Percentiles rank a stretch among this genome's conserved stretches.
Evolutionary conservation across 176 grass and related monocot species (phyloP).

Genomic region (Rhynchospora breviuscula): DNA sequence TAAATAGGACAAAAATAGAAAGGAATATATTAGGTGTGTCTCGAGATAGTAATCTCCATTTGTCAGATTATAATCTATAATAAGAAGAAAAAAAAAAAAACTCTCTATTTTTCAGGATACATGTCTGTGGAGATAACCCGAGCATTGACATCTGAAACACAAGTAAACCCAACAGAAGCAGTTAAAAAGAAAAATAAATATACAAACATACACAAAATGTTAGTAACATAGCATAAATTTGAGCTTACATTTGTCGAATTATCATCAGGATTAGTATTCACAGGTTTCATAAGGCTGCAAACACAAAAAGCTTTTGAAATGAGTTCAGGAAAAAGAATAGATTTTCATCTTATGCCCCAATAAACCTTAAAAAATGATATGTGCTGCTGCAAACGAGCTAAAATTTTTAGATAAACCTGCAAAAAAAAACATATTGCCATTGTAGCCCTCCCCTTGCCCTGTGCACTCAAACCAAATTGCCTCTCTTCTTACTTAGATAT

Average conservation of each 20-base stretch:
- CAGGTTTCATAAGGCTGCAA: slow-evolving; percentile 63
- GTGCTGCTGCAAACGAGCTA: no score
- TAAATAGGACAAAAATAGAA: not conserved
- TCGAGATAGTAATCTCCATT: not conserved
- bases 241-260: slow-evolving; percentile 68
- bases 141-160: slow-evolving; percentile 71
- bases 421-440: not conserved
- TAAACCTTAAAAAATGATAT: slow-evolving; percentile 3
- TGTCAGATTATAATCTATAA: no score
- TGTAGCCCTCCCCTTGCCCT: not conserved
- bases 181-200: not conserved
- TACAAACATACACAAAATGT: not conserved
- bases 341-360: not conserved
- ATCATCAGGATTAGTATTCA: slow-evolving; percentile 67
- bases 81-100: not conserved
- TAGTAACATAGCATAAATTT: not conserved
- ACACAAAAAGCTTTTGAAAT: slow-evolving; percentile 18
- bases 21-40: not conserved
- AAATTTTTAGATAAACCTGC: no score
- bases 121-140: slow-evolving; percentile 79
- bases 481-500: not conserved
- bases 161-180: slow-evolving; percentile 22
- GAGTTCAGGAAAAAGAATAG: not conserved
- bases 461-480: not conserved
- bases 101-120: slow-evolving; percentile 42